Percentiles rank a stretch among this genome's conserved stretches.
Conservation (phyloP, 129 eudicot genomes). For the Ambrosia trifida region DNA sequence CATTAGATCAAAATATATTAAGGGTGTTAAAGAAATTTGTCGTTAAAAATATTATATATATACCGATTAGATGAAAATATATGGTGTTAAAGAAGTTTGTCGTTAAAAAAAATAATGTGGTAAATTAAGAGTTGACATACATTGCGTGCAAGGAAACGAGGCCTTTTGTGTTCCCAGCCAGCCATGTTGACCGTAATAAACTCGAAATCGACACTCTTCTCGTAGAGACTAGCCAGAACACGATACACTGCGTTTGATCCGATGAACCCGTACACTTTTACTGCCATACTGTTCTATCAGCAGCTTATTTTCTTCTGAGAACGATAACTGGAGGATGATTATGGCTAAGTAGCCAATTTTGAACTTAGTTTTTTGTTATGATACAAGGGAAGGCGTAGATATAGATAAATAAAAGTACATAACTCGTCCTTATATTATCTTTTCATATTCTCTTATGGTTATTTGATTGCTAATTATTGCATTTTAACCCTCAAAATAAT, state of each 20-base stretch:
- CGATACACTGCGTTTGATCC: conserved; percentile 46
- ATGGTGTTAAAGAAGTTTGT: too few species aligned
- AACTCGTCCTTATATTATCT: too few species aligned
- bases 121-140: conserved; percentile 22
- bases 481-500: too few species aligned
- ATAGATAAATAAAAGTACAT: neutral
- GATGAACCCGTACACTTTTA: conserved; percentile 45
- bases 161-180: conserved; percentile 36
- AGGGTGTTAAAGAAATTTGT: too few species aligned
- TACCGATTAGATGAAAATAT: too few species aligned
- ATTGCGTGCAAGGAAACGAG: conserved; percentile 39
- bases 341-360: neutral
- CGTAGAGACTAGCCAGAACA: conserved; percentile 47
- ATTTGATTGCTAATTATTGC: too few species aligned
- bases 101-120: too few species aligned
- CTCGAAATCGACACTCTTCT: conserved; percentile 50
- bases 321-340: neutral
- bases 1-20: neutral
- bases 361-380: neutral
- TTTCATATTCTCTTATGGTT: too few species aligned
- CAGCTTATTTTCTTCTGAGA: neutral
- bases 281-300: conserved; percentile 24
- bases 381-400: neutral
- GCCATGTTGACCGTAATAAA: conserved; percentile 37
- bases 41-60: too few species aligned